Conservation (phyloP, 1,139 yeast genomes). For the Debaryomycetaceae sp. region DNA sequence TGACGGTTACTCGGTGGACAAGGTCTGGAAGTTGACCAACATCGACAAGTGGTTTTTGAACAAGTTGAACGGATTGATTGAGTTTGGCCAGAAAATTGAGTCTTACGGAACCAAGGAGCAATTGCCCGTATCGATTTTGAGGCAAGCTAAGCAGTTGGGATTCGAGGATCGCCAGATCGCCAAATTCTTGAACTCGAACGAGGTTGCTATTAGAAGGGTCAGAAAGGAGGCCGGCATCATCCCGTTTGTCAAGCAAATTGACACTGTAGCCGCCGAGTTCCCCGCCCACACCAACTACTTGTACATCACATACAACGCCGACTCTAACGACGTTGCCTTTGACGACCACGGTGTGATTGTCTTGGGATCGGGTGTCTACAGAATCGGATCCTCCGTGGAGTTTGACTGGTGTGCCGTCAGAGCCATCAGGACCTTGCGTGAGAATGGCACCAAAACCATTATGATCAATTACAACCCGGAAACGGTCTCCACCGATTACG, state of each 20-base stretch:
- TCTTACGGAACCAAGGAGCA: constrained; percentile 57
- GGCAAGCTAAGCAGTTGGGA: constrained; percentile 94
- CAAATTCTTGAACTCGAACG: constrained; percentile 82
- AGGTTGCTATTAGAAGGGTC: constrained; percentile 85
- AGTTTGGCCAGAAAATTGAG: constrained; percentile 61
- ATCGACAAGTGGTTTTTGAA: constrained; percentile 97
- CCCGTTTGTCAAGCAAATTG: constrained; percentile 96
- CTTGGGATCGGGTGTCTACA: constrained; percentile 89
- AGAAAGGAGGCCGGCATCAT: constrained; percentile 84
- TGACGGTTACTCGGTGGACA: constrained; percentile 85
- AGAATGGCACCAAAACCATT: constrained; percentile 82
- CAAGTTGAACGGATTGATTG: constrained; percentile 71
- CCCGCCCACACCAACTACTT: constrained; percentile 95
- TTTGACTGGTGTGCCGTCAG: constrained; percentile 97
- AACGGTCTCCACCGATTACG: constrained; percentile 97
- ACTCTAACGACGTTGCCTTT: constrained; percentile 77
- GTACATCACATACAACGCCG: constrained; percentile 94
- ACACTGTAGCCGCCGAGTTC: constrained; percentile 98
- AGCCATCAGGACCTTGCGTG: constrained; percentile 91
- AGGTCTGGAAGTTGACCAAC: constrained; percentile 86
- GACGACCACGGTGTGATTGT: constrained; percentile 88
- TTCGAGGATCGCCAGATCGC: constrained; percentile 98
- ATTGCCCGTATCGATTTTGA: constrained; percentile 56
- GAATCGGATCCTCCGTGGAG: constrained; percentile 93
- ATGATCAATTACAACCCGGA: constrained; percentile 99